Evolutionary conservation across 2,329 filamentous ascomycete genomes (phyloP).

Genomic region (Venturia effusa): DNA sequence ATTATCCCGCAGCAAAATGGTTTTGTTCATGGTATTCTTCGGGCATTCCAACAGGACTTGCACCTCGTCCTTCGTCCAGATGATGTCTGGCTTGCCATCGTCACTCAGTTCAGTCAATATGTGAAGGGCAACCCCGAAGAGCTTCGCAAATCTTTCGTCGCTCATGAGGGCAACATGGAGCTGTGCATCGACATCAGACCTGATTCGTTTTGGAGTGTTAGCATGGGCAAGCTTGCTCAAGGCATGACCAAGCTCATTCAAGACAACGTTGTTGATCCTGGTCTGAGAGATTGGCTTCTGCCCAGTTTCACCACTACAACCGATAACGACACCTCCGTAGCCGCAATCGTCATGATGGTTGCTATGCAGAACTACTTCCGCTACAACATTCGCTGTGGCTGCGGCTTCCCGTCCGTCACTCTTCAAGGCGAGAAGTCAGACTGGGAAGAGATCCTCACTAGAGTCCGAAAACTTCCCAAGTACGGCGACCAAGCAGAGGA

Average conservation of each 20-base stretch:
- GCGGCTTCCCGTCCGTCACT: slow-evolving; percentile 43
- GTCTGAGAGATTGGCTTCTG: slow-evolving; percentile 37
- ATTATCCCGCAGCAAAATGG: background rate
- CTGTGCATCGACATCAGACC: background rate
- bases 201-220: background rate
- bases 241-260: background rate
- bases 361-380: slow-evolving; percentile 39
- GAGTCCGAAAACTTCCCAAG: slow-evolving; percentile 32
- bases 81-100: background rate
- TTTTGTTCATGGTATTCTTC: background rate
- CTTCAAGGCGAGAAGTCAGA: slow-evolving; percentile 38
- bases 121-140: background rate
- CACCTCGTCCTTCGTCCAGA: slow-evolving; percentile 2
- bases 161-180: background rate
- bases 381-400: slow-evolving; percentile 23
- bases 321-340: slow-evolving; percentile 30
- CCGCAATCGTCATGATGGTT: slow-evolving; percentile 41
- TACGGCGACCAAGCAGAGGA: slow-evolving; percentile 34
- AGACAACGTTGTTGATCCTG: background rate
- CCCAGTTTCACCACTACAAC: slow-evolving; percentile 43
- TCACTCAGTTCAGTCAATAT: background rate
- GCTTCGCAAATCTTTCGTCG: background rate
- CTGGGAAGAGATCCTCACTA: slow-evolving; percentile 32
- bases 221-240: background rate
- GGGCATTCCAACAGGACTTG: background rate